Conservation (phyloP, 345 rosid genomes). For the Murraya paniculata region DNA sequence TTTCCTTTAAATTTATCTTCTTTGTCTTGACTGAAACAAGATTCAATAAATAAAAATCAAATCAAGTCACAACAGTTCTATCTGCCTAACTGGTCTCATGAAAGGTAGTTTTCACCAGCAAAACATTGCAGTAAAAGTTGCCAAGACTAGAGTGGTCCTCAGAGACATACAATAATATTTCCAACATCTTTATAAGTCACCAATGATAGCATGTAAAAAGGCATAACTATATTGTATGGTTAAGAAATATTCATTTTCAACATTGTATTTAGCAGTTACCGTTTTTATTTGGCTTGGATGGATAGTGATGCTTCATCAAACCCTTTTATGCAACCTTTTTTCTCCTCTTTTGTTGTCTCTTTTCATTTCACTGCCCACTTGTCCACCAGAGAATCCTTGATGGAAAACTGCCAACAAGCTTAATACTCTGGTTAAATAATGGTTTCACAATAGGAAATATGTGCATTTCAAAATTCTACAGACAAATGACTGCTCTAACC, state of each 20-base stretch:
- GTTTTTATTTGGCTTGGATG: not conserved
- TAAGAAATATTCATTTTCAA: slow-evolving; percentile 11
- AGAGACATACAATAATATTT: not conserved
- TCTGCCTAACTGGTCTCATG: slow-evolving; percentile 22
- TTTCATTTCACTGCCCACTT: not conserved
- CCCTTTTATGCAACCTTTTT: slow-evolving; percentile 2
- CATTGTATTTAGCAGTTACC: slow-evolving; percentile 3
- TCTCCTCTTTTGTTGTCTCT: not conserved
- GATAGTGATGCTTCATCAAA: slow-evolving; percentile 30
- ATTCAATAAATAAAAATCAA: slow-evolving; percentile 17
- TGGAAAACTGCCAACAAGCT: not conserved
- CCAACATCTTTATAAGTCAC: slow-evolving; percentile 18
- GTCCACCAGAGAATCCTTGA: not conserved
- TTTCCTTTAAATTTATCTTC: slow-evolving; percentile 2
- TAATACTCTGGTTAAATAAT: not conserved
- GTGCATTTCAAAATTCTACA: not conserved
- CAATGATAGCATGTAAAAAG: slow-evolving; percentile 28
- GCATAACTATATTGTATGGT: slow-evolving; percentile 11
- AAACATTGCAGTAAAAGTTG: not conserved
- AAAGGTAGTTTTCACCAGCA: slow-evolving; percentile 24
- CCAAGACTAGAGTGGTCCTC: slow-evolving; percentile 31
- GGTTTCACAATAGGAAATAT: not conserved
- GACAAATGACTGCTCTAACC: not conserved
- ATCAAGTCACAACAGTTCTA: slow-evolving; percentile 30
- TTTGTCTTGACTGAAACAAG: slow-evolving; percentile 2